These are phyloP conservation scores for Fusarium camptoceras DNA, from an alignment of 2,329 filamentous ascomycete genomes.

Conservation along the genomic window DNA sequence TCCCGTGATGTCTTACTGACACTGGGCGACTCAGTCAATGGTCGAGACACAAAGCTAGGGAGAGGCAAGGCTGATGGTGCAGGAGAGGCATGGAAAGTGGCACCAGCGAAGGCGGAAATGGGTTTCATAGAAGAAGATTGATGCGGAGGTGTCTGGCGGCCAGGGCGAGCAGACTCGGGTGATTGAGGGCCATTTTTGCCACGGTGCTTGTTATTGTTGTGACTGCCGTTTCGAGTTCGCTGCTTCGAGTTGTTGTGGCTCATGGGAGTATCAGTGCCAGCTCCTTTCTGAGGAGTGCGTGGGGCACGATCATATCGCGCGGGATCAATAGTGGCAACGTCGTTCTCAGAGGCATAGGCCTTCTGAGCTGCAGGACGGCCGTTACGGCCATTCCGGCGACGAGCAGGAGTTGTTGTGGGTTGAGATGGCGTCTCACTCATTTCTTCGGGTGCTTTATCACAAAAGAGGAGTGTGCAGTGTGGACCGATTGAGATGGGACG, in stretches of 20 bases:
- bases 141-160: constrained; percentile 57
- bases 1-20: constrained; percentile 52
- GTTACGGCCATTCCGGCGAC: constrained; percentile 55
- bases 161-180: constrained; percentile 56
- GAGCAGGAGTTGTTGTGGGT: constrained; percentile 51
- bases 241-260: constrained; percentile 47
- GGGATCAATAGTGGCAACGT: constrained; percentile 52
- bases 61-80: constrained; percentile 90
- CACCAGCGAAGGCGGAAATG: constrained; percentile 82
- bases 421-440: constrained; percentile 53
- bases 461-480: not conserved
- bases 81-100: constrained; percentile 94
- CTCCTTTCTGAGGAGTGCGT: constrained; percentile 62
- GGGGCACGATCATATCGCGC: constrained; percentile 52
- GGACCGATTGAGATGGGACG: constrained; percentile 14
- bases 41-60: constrained; percentile 85
- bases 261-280: constrained; percentile 51
- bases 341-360: constrained; percentile 71
- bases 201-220: constrained; percentile 45
- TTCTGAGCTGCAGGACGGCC: constrained; percentile 59
- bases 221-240: constrained; percentile 44
- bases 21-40: constrained; percentile 73
- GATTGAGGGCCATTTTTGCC: constrained; percentile 52
- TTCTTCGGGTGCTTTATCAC: constrained; percentile 21
- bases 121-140: constrained; percentile 60